phyloP scores from a whole-genome alignment of 805 yeast genomes.

The Phaffomyces opuntiae region DNA sequence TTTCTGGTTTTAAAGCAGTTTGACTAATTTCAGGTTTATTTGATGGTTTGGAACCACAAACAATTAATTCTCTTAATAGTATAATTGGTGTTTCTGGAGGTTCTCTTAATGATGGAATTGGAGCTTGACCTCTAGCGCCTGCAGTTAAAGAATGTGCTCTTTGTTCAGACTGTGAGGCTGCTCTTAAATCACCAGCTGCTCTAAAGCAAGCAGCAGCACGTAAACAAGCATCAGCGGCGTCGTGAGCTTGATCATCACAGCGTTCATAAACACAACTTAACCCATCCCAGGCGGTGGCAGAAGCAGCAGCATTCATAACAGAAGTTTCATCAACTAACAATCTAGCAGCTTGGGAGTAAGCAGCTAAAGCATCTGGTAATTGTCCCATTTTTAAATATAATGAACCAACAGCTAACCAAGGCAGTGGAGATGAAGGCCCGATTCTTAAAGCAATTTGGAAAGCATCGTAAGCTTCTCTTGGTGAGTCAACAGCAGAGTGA shows the following conservation, averaged over 20 bases:
- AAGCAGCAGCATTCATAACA: slow-evolving; percentile 28
- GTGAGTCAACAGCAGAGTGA: slow-evolving; percentile 37
- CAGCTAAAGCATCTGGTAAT: slow-evolving; percentile 58
- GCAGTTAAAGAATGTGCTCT: slow-evolving; percentile 36
- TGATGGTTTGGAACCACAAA: slow-evolving; percentile 13
- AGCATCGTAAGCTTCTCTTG: slow-evolving; percentile 46
- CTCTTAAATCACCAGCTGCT: slow-evolving; percentile 37
- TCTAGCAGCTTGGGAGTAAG: slow-evolving; percentile 58
- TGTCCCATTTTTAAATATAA: slow-evolving; percentile 53
- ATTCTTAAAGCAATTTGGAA: slow-evolving; percentile 48
- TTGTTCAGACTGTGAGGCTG: slow-evolving; percentile 35
- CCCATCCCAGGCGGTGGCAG: slow-evolving; percentile 63
- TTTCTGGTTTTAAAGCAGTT: not conserved
- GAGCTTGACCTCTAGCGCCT: slow-evolving; percentile 36
- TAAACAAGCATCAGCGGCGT: slow-evolving; percentile 53
- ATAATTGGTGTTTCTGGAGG: slow-evolving; percentile 41
- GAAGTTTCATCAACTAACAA: slow-evolving; percentile 41
- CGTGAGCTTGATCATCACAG: slow-evolving; percentile 52
- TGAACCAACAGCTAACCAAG: slow-evolving; percentile 63
- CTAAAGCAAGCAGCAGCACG: slow-evolving; percentile 45
- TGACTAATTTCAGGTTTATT: slow-evolving; percentile 1
- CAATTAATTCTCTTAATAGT: slow-evolving; percentile 26
- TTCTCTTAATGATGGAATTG: slow-evolving; percentile 37
- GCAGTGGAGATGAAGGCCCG: slow-evolving; percentile 46
- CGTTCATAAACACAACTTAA: slow-evolving; percentile 55